phyloP scores from a whole-genome alignment of 805 yeast genomes.

The Cyberlindnera mississippiensis region DNA sequence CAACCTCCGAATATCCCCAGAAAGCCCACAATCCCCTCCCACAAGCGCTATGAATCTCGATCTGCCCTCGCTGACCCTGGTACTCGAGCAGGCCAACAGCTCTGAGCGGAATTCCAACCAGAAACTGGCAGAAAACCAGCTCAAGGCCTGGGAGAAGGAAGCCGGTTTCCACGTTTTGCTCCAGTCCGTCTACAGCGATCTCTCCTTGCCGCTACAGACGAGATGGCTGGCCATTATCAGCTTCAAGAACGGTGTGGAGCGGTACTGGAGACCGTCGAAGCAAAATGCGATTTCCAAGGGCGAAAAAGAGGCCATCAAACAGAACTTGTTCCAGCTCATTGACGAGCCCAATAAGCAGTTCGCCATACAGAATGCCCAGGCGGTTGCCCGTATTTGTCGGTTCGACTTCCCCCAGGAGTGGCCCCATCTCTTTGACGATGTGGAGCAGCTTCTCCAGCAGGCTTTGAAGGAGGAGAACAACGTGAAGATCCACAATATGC shows the following conservation, averaged over 20 bases:
- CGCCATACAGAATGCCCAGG: constrained; percentile 79
- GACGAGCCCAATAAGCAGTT: constrained; percentile 73
- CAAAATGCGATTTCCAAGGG: constrained; percentile 51
- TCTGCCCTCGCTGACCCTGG: constrained; percentile 20
- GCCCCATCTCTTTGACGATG: constrained; percentile 73
- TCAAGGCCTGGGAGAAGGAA: constrained; percentile 63
- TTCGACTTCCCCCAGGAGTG: constrained; percentile 85
- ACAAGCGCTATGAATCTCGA: constrained; percentile 14
- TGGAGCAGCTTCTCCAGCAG: constrained; percentile 42
- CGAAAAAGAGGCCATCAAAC: constrained; percentile 64
- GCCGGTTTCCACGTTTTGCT: constrained; percentile 56
- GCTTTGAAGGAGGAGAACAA: constrained; percentile 42
- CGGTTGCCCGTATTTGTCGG: constrained; percentile 72
- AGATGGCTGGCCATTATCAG: constrained; percentile 88
- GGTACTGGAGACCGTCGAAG: constrained; percentile 75
- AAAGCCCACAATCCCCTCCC: not conserved
- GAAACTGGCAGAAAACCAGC: constrained; percentile 61
- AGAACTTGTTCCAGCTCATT: constrained; percentile 52
- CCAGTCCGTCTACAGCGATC: constrained; percentile 61
- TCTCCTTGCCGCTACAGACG: constrained; percentile 53
- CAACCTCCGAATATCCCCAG: not conserved
- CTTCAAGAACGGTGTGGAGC: constrained; percentile 83
- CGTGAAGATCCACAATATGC: constrained; percentile 54
- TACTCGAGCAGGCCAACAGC: constrained; percentile 47
- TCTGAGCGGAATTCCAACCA: constrained; percentile 49